Percentiles rank a stretch among this genome's conserved stretches.
Evolutionary conservation across 2,329 filamentous ascomycete genomes (phyloP).

Genomic region (Neonectria faginata): DNA sequence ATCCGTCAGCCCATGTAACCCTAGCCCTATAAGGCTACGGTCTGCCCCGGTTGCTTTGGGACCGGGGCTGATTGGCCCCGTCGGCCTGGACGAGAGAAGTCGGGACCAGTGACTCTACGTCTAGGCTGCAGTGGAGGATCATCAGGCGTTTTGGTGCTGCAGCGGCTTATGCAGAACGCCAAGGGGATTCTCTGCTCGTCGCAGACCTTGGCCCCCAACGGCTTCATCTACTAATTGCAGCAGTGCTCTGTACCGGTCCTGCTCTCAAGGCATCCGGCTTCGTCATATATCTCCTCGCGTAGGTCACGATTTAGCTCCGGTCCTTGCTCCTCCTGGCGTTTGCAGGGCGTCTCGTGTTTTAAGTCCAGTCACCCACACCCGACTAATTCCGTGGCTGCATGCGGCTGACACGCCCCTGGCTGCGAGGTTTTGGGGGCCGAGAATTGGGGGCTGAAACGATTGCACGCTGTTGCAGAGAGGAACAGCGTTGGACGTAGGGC

Average conservation of each 20-base stretch:
- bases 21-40: neutral
- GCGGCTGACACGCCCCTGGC: neutral
- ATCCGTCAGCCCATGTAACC: neutral
- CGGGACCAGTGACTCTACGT: too few species aligned
- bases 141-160: neutral
- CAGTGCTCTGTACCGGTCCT: neutral
- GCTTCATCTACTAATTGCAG: neutral
- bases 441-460: neutral
- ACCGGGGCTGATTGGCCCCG: too few species aligned
- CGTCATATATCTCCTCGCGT: neutral
- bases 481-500: neutral
- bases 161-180: neutral
- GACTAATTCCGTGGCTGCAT: neutral
- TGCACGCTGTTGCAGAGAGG: neutral
- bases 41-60: too few species aligned
- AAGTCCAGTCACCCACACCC: neutral
- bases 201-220: neutral
- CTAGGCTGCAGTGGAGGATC: neutral
- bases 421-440: neutral
- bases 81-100: too few species aligned
- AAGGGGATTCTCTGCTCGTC: neutral
- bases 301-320: neutral
- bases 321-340: neutral
- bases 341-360: neutral
- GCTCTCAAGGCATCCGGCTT: neutral